Percentiles rank a stretch among this genome's conserved stretches.
These are phyloP conservation scores for Schrenkiella parvula DNA, from an alignment of 345 rosid species.

Conservation along the genomic window DNA sequence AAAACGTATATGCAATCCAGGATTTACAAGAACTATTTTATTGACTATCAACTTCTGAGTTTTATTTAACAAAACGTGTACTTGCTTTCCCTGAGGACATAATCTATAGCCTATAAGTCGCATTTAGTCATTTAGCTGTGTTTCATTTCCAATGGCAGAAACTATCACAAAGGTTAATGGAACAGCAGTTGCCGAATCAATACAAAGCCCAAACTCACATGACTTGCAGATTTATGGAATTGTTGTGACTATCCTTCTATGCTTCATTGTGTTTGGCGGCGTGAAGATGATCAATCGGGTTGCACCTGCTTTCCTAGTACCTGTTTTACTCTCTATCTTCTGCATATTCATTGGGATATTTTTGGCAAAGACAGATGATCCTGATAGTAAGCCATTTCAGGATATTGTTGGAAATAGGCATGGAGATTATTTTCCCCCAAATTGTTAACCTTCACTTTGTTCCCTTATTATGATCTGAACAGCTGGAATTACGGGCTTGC, in stretches of 20 bases:
- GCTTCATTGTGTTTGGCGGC: conserved; percentile 98
- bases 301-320: conserved; percentile 96
- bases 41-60: background rate
- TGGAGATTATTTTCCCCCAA: background rate
- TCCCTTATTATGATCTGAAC: conserved; percentile 25
- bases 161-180: conserved; percentile 71
- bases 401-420: background rate
- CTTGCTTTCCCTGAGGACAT: conserved; percentile 1
- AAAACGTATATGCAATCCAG: background rate
- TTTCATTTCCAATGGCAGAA: conserved; percentile 46
- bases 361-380: conserved; percentile 62
- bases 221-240: conserved; percentile 96
- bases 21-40: background rate
- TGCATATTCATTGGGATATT: conserved; percentile 88
- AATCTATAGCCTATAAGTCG: background rate
- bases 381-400: conserved; percentile 53
- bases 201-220: conserved; percentile 74
- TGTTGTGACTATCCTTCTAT: conserved; percentile 76
- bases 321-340: conserved; percentile 79
- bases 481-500: conserved; percentile 92
- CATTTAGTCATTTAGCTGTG: conserved; percentile 1
- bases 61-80: background rate
- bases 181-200: conserved; percentile 37
- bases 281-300: conserved; percentile 99
- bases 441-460: conserved; percentile 12